Evolutionary conservation across 352 stramenopile genomes (phyloP).

Genomic region (Phytophthora idaei): DNA sequence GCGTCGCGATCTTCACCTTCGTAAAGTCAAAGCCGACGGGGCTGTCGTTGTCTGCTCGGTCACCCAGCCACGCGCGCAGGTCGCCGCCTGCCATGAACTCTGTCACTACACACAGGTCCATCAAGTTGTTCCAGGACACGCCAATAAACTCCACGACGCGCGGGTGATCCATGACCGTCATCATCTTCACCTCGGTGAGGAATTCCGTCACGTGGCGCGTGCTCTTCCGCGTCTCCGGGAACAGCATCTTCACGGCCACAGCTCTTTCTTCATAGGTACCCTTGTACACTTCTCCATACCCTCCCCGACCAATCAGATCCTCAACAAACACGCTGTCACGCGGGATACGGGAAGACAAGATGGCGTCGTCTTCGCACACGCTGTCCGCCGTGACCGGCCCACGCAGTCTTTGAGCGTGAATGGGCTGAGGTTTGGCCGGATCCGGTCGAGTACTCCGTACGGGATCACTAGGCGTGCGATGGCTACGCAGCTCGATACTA

Average conservation of each 20-base stretch:
- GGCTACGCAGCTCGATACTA: constrained; percentile 11
- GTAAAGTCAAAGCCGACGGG: constrained; percentile 43
- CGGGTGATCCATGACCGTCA: constrained; percentile 47
- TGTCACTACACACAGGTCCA: constrained; percentile 62
- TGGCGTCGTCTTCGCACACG: constrained; percentile 50
- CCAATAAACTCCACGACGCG: constrained; percentile 59
- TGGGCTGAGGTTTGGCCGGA: constrained; percentile 3
- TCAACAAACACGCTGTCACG: constrained; percentile 44
- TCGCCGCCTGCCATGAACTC: constrained; percentile 72
- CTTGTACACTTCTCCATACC: constrained; percentile 62
- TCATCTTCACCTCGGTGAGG: constrained; percentile 58
- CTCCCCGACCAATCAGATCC: constrained; percentile 51
- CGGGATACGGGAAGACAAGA: constrained; percentile 51
- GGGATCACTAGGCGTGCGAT: constrained; percentile 18
- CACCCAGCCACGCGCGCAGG: constrained; percentile 46
- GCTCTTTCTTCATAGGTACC: constrained; percentile 39
- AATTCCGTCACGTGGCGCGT: constrained; percentile 50
- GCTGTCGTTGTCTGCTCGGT: constrained; percentile 27
- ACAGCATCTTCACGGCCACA: constrained; percentile 61
- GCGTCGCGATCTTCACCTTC: constrained; percentile 47
- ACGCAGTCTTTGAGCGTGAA: constrained; percentile 29
- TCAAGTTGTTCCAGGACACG: constrained; percentile 62
- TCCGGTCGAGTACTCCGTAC: constrained; percentile 15
- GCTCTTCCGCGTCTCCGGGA: constrained; percentile 47
- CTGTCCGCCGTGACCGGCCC: constrained; percentile 38